Evolutionary conservation across 2,329 filamentous ascomycete genomes (phyloP).

Genomic region (Trichoderma cornu-damae): DNA sequence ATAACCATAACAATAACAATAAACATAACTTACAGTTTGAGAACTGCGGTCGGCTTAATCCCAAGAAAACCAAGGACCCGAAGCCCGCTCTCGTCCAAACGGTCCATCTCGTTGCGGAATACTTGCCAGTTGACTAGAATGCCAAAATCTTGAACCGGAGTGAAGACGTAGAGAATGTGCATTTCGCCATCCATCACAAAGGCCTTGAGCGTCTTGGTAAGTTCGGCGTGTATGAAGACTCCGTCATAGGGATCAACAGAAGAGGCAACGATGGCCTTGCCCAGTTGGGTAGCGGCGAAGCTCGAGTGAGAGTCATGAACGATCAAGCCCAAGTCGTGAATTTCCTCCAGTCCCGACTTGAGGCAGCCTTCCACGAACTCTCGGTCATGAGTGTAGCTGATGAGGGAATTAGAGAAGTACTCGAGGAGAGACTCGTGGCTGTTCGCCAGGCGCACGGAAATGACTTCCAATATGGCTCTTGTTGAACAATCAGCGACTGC

Average conservation of each 20-base stretch:
- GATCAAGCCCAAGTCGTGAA: conserved; percentile 53
- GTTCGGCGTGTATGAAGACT: conserved; percentile 64
- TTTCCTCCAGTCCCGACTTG: conserved; percentile 53
- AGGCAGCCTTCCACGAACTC: conserved; percentile 50
- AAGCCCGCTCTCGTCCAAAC: conserved; percentile 64
- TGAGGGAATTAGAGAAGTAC: conserved; percentile 62
- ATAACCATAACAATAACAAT: too few relatives aligned
- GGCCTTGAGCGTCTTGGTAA: conserved; percentile 60
- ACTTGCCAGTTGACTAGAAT: conserved; percentile 64
- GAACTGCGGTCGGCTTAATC: conserved; percentile 61
- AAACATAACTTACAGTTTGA: conserved; percentile 63
- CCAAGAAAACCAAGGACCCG: conserved; percentile 64
- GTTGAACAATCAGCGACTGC: neutral
- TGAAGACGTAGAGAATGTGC: conserved; percentile 74
- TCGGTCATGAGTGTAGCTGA: conserved; percentile 53
- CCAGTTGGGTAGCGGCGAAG: conserved; percentile 60
- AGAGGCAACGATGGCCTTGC: conserved; percentile 66
- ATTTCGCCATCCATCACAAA: conserved; percentile 80
- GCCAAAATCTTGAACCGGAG: conserved; percentile 58
- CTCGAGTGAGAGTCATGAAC: conserved; percentile 43
- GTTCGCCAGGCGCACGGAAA: conserved; percentile 63
- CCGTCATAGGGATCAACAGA: conserved; percentile 71
- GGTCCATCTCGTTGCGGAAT: conserved; percentile 66
- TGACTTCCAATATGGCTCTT: conserved; percentile 66
- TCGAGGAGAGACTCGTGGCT: conserved; percentile 60